A percentile compares a stretch with the other conserved stretches of the same genome.
These are phyloP conservation scores for Ceriops zippeliana DNA, from an alignment of 345 rosid genomes.

Conservation along the genomic window DNA sequence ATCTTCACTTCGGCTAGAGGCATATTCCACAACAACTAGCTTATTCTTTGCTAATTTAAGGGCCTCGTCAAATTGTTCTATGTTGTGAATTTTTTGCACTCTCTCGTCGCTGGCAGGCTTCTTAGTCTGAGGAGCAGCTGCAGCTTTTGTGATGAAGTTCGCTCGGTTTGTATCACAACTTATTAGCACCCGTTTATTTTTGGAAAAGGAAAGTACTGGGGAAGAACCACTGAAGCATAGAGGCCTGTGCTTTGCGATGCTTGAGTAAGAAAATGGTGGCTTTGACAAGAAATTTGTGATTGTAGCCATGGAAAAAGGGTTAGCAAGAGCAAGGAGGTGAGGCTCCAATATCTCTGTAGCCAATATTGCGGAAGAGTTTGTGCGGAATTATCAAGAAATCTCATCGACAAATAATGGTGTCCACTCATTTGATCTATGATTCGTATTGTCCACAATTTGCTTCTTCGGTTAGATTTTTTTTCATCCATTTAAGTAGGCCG, in stretches of 20 bases:
- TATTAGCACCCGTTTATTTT: not conserved
- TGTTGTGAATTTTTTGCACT: conserved; percentile 59
- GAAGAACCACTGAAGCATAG: conserved; percentile 24
- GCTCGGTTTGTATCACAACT: conserved; percentile 5
- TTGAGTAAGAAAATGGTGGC: conserved; percentile 35
- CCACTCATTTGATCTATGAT: conserved; percentile 5
- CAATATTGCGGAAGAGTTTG: not conserved
- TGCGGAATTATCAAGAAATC: not conserved
- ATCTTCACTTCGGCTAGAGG: conserved; percentile 44
- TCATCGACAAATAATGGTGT: not conserved
- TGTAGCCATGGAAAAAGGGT: conserved; percentile 42
- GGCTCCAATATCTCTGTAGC: not conserved
- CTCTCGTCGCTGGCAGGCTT: conserved; percentile 47
- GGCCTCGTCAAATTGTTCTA: conserved; percentile 73
- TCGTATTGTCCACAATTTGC: conserved; percentile 1
- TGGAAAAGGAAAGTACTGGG: conserved; percentile 8
- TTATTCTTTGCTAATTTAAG: conserved; percentile 52
- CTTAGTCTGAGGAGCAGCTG: conserved; percentile 46
- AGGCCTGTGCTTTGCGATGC: conserved; percentile 17
- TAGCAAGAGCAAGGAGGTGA: not conserved
- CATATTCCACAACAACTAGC: conserved; percentile 82
- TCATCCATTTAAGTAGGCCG: too few relatives aligned
- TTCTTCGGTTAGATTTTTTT: not conserved
- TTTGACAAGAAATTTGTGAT: conserved; percentile 48
- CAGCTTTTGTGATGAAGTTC: conserved; percentile 31